Base-by-base conservation (phyloP, 306 rosid genomes). In the Hippophae tibetana region DNA sequence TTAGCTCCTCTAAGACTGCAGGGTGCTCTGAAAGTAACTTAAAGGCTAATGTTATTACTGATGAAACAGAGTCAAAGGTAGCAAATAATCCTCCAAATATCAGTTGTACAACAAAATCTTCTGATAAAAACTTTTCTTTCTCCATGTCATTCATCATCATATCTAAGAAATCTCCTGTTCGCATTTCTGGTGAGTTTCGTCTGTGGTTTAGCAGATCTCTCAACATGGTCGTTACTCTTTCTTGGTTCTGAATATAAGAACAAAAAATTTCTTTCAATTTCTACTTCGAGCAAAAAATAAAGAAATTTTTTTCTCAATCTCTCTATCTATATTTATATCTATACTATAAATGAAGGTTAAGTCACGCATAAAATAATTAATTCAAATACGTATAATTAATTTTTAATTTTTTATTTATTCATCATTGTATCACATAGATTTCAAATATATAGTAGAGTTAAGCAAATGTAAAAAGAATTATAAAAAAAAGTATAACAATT, bases 11-110 rank as follows among this genome's bases (percentile, higher is more conserved):
- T 8, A 65, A 4, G 23, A 69, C 82, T 0, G 67, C 26, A 45
- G 82, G 79, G 50, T 69, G 52, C 5, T 78, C 68, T 3, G 68
- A 48, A 7, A 78, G 73, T 42, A 73, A 45, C 54, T 71, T 61
- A 41, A 78, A 42, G 49, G 63, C 47, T 58, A 78, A 61, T 26
- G 73, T 25, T 41, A 73, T 5, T n/a, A 52, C 13, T 18, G 56
- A n/a, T 5, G 79, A 58, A 52, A 78, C 11, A 2, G 82, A 47
- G 8, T 63, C 79, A 65, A 74, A 69, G 41, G 68, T 46, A 0
- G 65, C 82, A 5, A 77, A 69, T 23, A 65, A 44, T 53, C 58
- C 44, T 40, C 68, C 79, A 26, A 73, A 78, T 26, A 69, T 8
- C 60, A 66, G 10, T 3, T 62, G 48, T 3, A 54, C 70, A 3